Evolutionary conservation across 2,329 filamentous ascomycete species (phyloP).

Genomic region (Dactylellina cionopaga): DNA sequence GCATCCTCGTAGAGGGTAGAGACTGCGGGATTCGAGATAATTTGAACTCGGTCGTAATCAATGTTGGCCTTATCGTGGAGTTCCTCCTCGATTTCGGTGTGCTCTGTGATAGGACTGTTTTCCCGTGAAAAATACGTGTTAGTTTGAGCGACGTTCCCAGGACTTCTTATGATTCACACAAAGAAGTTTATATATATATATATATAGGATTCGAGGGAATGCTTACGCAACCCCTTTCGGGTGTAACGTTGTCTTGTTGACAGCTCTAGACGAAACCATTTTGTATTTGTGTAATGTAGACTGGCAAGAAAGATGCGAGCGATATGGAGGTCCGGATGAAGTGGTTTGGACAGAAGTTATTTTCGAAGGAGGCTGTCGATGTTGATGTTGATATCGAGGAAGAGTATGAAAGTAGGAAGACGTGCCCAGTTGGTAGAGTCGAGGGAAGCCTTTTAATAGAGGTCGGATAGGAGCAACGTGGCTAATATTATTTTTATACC

Average conservation of each 20-base stretch:
- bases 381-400: slow-evolving; percentile 20
- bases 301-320: slow-evolving; percentile 34
- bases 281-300: slow-evolving; percentile 43
- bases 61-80: slow-evolving; percentile 98
- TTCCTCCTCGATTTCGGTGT: slow-evolving; percentile 97
- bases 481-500: not conserved
- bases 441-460: not conserved
- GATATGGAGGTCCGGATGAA: slow-evolving; percentile 38
- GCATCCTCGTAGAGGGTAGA: slow-evolving; percentile 98
- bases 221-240: slow-evolving; percentile 50
- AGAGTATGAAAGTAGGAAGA: slow-evolving; percentile 7
- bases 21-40: slow-evolving; percentile 93
- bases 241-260: slow-evolving; percentile 52
- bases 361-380: slow-evolving; percentile 9
- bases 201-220: slow-evolving; percentile 16
- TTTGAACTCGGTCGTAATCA: slow-evolving; percentile 97
- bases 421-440: not conserved
- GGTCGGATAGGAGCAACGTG: not conserved
- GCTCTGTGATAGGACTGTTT: slow-evolving; percentile 78
- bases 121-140: slow-evolving; percentile 57
- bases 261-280: slow-evolving; percentile 63
- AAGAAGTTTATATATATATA: slow-evolving; percentile 86
- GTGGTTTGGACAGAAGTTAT: slow-evolving; percentile 22
- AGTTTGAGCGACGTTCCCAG: slow-evolving; percentile 76
- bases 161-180: slow-evolving; percentile 89